A percentile compares a stretch with the other conserved stretches of the same genome.
Conservation (phyloP, 805 yeast genomes). For the Wickerhamiella cacticola region DNA sequence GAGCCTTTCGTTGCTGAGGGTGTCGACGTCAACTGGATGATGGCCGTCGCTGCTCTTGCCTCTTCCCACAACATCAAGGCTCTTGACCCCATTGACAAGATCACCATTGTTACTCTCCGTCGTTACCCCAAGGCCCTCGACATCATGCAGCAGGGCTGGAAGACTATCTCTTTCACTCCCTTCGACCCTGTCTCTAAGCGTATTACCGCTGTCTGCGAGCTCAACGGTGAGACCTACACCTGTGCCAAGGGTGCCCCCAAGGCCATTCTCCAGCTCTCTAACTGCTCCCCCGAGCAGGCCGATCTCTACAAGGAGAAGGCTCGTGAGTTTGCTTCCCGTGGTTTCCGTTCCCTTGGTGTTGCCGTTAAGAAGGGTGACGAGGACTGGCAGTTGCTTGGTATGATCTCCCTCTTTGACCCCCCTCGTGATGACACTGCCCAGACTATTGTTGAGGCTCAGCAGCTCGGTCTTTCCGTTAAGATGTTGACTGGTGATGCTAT, state of each 20-base stretch:
- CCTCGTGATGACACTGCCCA: slow-evolving; percentile 97
- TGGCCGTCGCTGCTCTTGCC: slow-evolving; percentile 96
- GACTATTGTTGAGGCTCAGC: slow-evolving; percentile 85
- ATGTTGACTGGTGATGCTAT: slow-evolving; percentile 99
- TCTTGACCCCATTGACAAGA: slow-evolving; percentile 93
- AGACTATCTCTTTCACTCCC: slow-evolving; percentile 69
- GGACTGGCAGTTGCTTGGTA: slow-evolving; percentile 96
- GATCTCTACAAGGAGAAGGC: slow-evolving; percentile 93
- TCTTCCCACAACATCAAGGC: slow-evolving; percentile 98
- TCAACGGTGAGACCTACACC: slow-evolving; percentile 89
- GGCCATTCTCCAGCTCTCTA: slow-evolving; percentile 52
- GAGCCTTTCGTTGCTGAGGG: slow-evolving; percentile 98
- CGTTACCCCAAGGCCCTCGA: slow-evolving; percentile 72
- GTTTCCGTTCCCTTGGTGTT: slow-evolving; percentile 97
- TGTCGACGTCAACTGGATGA: slow-evolving; percentile 90
- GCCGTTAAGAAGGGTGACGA: slow-evolving; percentile 99
- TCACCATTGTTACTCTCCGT: slow-evolving; percentile 83
- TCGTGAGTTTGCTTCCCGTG: slow-evolving; percentile 94
- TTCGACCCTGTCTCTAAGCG: slow-evolving; percentile 96
- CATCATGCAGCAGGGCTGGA: slow-evolving; percentile 33
- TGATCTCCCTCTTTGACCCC: slow-evolving; percentile 98
- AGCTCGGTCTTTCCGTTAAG: slow-evolving; percentile 88
- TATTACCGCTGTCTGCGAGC: slow-evolving; percentile 87
- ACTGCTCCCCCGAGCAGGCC: slow-evolving; percentile 74
- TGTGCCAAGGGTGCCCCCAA: slow-evolving; percentile 99